Evolutionary conservation across 2,329 filamentous ascomycete species (phyloP).

Genomic region (Cytospora piceae): DNA sequence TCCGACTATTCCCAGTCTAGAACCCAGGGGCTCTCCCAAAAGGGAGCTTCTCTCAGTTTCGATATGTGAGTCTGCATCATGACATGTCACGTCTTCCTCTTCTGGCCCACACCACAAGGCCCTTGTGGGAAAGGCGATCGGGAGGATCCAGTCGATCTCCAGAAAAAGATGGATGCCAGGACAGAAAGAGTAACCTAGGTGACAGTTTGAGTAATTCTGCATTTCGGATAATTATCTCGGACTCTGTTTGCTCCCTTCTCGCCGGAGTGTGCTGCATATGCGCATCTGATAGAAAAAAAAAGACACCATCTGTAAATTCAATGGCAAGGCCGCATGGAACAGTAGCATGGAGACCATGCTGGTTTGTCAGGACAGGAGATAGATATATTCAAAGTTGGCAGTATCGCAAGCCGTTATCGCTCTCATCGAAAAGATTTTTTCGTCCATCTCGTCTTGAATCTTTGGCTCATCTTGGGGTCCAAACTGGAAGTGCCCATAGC

Average conservation of each 20-base stretch:
- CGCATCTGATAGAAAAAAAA: background rate
- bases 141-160: background rate
- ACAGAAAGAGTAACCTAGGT: background rate
- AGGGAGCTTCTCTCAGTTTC: background rate
- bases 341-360: background rate
- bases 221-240: background rate
- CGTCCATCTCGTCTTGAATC: background rate
- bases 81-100: background rate
- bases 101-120: constrained; percentile 10
- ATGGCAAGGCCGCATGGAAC: background rate
- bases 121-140: constrained; percentile 8
- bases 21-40: background rate
- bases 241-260: background rate
- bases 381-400: background rate
- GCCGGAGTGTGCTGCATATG: background rate
- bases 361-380: background rate
- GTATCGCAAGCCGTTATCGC: background rate
- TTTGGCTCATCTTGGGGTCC: no score
- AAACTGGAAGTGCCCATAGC: no score
- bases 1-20: background rate
- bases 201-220: background rate
- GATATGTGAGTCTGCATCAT: constrained; percentile 7
- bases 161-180: no score
- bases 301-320: accelerated
- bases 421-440: background rate